Base-by-base conservation (phyloP, 352 stramenopile genomes). In the Pythium rhizo-oryzae region DNA sequence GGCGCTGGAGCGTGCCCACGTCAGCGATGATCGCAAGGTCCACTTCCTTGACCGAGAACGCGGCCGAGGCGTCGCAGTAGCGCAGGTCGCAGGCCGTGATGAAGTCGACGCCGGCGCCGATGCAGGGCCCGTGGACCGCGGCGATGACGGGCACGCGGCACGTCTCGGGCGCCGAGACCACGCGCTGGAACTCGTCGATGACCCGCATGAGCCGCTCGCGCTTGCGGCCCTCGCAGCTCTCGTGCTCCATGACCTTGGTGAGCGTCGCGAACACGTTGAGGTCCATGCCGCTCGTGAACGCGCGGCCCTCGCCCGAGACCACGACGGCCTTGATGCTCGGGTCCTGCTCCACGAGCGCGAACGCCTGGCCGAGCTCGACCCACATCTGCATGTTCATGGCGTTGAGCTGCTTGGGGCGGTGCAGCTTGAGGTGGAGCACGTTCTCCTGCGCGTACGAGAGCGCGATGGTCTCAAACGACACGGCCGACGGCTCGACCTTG, bases 361-460 rank as follows among this genome's bases (percentile, higher is more conserved):
- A 97, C 18, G 81, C 78, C 47, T 83, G 63, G 19, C 78, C 77
- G 44, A 96, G 59, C 23, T 97, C 90, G 33, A 82, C 69, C 90
- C 90, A 97, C 82, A 97, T 93, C 63, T 90, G 84, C 84, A 97
- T 93, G 73, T 94, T 92, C 77, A 97, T 92, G 33, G 89, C 86
- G 51, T 97, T 97, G 50, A 94, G 69, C 52, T 88, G 81, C 66
- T 88, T 90, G 6, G 91, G 91, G 12, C 90, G 89, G 47, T 94
- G 80, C 28, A 97, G 78, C 61, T 89, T 84, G 52, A 97, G 65
- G 71, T 93, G 81, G 21, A 93, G 65, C 25, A 97, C 84, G 49
- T 86, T 75, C 15, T 75, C 72, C 12, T 76, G 59, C 39, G 80
- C 39, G 19, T 71, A 72, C 50, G 55, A 66, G 39, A 87, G 69